These are phyloP conservation scores for Purpureocillium lavendulum DNA, from an alignment of 2,329 filamentous ascomycete genomes.

Conservation along the genomic window DNA sequence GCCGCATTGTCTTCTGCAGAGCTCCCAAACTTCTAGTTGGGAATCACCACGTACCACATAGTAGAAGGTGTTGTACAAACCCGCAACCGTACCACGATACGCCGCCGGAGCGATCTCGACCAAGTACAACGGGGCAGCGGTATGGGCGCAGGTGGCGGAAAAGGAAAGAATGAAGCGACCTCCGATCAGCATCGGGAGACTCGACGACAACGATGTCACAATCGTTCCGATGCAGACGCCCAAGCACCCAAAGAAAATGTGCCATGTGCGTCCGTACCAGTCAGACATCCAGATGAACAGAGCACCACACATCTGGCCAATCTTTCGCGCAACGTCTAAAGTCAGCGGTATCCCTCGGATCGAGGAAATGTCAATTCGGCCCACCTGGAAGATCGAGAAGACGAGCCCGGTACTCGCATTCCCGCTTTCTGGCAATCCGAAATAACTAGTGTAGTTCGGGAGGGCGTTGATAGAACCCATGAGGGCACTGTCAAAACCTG, in stretches of 20 bases:
- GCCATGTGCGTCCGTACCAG: constrained; percentile 30
- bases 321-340: constrained; percentile 11
- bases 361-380: no score
- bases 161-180: constrained; percentile 39
- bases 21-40: no score
- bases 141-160: constrained; percentile 46
- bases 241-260: constrained; percentile 35
- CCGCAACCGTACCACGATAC: constrained; percentile 48
- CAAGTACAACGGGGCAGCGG: constrained; percentile 50
- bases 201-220: constrained; percentile 35
- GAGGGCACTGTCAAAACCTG: constrained; percentile 24
- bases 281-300: constrained; percentile 33
- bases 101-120: constrained; percentile 52
- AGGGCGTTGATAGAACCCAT: constrained; percentile 35
- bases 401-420: constrained; percentile 31
- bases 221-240: constrained; percentile 40
- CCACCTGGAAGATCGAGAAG: constrained; percentile 26
- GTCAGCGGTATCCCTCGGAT: no score
- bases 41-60: constrained; percentile 19
- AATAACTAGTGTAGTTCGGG: constrained; percentile 29
- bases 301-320: constrained; percentile 31
- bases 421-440: constrained; percentile 22
- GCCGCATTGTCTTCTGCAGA: no score
- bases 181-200: constrained; percentile 38
- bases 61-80: constrained; percentile 35